Evolutionary conservation across 192 early-diverging fungal genomes (phyloP), one percentile per base, ranked within the genome.

Genomic region (Backusella circina): DNA sequence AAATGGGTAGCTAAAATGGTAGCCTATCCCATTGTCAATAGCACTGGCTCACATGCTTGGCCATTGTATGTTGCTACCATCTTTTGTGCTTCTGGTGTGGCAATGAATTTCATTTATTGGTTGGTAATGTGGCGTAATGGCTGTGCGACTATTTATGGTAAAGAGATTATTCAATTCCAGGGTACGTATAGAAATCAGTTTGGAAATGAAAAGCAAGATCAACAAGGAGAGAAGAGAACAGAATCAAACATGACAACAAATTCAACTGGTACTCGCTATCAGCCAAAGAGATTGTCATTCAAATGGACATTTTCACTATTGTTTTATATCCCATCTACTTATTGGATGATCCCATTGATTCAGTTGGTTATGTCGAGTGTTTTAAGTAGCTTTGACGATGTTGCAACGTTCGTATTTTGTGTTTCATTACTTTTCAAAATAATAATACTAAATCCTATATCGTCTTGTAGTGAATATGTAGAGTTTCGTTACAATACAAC

Each of bases 1-100:
- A 89, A 89, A 7, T 94, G 92, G 77, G 36, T 90, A 26, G 91
- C 90, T 0, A 88, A 89, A 77, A 86, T 90, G 41, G 85, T 88
- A 3, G 84, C 88, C 0, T 87, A 91, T 30, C 93, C 93, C 8
- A 80, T 92, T 66, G 68, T 87, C 39, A 50, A 82, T 67, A 41
- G 74, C 41, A 70, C 86, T 70, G 51, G 78, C 67, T 75, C 79
- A 65, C 54, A 83, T 80, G 65, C 79, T 65, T 70, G 81, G 77
- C 16, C 84, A 65, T 31, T 87, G 80, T 67, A 44, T 73, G 70
- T 88, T 1, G 87, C 86, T 1, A 85, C 85, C 2, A 86, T 84
- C 2, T 76, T 90, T 3, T 88, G 87, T 50, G 84, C 80, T 2
- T 72, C 84, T 66, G 86, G 86, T 7, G 76, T 87, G 33, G 32